A percentile compares a stretch with the other conserved stretches of the same genome.
Conservation (phyloP, 225 moss, liverwort and hornwort genomes). For the Polytrichum formosum region DNA sequence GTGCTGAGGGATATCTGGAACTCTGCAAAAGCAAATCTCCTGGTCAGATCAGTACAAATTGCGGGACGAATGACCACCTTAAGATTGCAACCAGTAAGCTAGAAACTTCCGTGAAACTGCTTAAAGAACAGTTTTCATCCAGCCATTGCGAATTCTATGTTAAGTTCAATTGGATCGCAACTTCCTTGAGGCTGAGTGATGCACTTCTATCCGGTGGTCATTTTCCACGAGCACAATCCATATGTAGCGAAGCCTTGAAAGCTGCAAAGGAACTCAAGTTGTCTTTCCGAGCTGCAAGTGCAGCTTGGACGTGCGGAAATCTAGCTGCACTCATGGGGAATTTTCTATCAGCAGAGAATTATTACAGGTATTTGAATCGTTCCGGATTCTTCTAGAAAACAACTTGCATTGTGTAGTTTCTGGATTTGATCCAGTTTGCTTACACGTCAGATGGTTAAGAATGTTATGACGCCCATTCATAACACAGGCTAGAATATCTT, state of each 20-base stretch:
- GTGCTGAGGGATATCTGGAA: constrained; percentile 1
- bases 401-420: neutral
- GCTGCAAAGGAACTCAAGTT: constrained; percentile 1
- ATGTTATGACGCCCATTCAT: neutral
- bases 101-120: neutral
- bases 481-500: neutral
- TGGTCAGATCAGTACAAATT: neutral
- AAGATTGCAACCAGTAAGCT: neutral
- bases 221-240: neutral
- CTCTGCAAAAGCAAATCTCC: neutral
- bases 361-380: neutral
- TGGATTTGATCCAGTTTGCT: neutral
- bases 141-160: neutral
- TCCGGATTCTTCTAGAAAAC: neutral
- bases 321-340: neutral
- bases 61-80: neutral
- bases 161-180: neutral
- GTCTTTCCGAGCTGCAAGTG: neutral
- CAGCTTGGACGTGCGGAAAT: neutral
- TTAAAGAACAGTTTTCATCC: neutral
- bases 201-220: neutral
- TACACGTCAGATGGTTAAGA: neutral
- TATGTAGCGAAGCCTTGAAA: neutral
- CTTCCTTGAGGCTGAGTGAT: neutral
- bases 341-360: constrained; percentile 4